Evolutionary conservation across 305 asterid species (phyloP).

Genomic region (Plantago lanceolata): DNA sequence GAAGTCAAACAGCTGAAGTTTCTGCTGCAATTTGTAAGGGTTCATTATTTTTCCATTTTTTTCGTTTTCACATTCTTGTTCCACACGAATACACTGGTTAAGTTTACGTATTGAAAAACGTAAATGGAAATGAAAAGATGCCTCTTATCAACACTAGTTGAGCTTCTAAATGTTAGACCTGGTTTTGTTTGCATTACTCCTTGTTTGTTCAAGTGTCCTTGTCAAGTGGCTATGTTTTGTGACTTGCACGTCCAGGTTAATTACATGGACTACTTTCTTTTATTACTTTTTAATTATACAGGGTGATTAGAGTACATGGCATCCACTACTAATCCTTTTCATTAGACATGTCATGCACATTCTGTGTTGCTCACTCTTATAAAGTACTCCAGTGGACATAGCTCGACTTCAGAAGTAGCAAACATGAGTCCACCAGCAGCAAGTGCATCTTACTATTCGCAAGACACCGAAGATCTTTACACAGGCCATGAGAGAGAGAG

Average conservation of each 20-base stretch:
- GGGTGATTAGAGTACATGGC: constrained; percentile 19
- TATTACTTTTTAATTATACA: background rate
- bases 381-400: constrained; percentile 14
- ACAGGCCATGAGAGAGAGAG: constrained; percentile 23
- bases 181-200: background rate
- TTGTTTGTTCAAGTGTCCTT: background rate
- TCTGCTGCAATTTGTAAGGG: background rate
- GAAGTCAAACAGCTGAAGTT: background rate
- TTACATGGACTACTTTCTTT: background rate
- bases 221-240: constrained; percentile 4
- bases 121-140: background rate
- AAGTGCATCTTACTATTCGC: constrained; percentile 1
- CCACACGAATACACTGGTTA: background rate
- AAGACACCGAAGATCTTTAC: constrained; percentile 21
- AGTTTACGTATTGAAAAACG: background rate
- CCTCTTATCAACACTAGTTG: background rate
- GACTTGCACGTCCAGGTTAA: constrained; percentile 7
- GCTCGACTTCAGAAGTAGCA: background rate
- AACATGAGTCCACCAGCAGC: constrained; percentile 12
- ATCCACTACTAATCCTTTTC: constrained; percentile 22
- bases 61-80: background rate
- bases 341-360: constrained; percentile 29
- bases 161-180: background rate
- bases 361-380: background rate
- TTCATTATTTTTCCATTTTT: background rate